These are phyloP conservation scores for Haematococcus sp. DNA, from an alignment of 139 green algal genomes.

Conservation along the genomic window DNA sequence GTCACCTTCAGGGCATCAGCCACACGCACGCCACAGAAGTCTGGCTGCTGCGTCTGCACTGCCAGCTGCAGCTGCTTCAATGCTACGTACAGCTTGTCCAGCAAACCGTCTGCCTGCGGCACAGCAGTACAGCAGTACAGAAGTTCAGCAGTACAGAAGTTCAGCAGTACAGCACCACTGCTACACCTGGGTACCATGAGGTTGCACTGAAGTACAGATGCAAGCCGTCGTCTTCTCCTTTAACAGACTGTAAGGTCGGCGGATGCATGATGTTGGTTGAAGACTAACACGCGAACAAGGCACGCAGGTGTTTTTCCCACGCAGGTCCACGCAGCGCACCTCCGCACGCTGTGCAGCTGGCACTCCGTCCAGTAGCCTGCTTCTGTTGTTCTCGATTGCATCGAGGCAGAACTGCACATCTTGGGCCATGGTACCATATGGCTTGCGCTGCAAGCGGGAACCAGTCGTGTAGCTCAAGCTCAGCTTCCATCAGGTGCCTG, in stretches of 20 bases:
- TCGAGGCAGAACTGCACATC: slow-evolving; percentile 29
- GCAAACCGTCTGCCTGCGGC: neutral
- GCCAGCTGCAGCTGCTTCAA: slow-evolving; percentile 47
- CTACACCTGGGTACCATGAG: too few relatives aligned
- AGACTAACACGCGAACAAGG: too few relatives aligned
- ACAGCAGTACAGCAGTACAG: neutral
- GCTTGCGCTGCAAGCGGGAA: slow-evolving; percentile 69
- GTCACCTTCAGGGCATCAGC: slow-evolving; percentile 44
- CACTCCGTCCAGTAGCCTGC: slow-evolving; percentile 43
- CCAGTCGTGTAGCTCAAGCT: too few relatives aligned
- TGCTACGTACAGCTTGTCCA: slow-evolving; percentile 26
- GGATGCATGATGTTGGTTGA: too few relatives aligned
- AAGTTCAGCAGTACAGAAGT: too few relatives aligned
- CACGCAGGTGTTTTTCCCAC: too few relatives aligned
- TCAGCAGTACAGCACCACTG: too few relatives aligned
- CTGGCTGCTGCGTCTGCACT: slow-evolving; percentile 42
- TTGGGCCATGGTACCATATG: slow-evolving; percentile 72
- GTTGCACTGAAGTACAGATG: too few relatives aligned
- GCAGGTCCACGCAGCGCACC: too few relatives aligned
- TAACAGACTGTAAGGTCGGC: too few relatives aligned
- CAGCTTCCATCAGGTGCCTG: too few relatives aligned
- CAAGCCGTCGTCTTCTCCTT: too few relatives aligned
- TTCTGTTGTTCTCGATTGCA: neutral
- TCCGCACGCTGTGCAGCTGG: neutral
- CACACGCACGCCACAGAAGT: slow-evolving; percentile 26